A percentile compares a stretch with the other conserved stretches of the same genome.
Conservation (phyloP, 805 yeast genomes). For the Komagataella kurtzmanii region DNA sequence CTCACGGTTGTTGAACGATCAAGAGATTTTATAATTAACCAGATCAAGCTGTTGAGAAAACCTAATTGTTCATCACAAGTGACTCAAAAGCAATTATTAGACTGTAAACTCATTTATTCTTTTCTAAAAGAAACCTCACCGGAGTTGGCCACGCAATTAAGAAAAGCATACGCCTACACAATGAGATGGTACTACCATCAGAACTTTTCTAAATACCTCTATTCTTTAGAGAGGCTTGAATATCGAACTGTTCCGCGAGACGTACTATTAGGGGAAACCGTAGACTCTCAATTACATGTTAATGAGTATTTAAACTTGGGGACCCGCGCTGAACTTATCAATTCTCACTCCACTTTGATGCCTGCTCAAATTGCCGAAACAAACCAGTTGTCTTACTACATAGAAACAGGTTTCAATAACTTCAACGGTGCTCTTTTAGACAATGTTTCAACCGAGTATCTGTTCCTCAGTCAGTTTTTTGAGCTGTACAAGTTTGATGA, state of each 20-base stretch:
- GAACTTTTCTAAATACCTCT: conserved; percentile 63
- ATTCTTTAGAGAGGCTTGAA: conserved; percentile 54
- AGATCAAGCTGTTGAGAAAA: conserved; percentile 58
- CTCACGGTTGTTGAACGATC: conserved; percentile 62
- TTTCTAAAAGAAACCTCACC: conserved; percentile 44
- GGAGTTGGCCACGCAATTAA: conserved; percentile 56
- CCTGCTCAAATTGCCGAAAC: conserved; percentile 80
- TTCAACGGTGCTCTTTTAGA: conserved; percentile 64
- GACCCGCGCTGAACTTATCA: conserved; percentile 45
- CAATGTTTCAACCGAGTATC: conserved; percentile 65
- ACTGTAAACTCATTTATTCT: conserved; percentile 44
- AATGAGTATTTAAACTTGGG: conserved; percentile 47
- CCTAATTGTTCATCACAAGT: conserved; percentile 57
- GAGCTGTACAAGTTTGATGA: conserved; percentile 30
- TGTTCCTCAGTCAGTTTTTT: conserved; percentile 63
- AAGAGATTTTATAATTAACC: conserved; percentile 49
- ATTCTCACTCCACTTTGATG: conserved; percentile 48
- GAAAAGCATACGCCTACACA: conserved; percentile 72
- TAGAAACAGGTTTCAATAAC: conserved; percentile 63
- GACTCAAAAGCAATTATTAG: conserved; percentile 53
- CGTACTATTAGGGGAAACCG: conserved; percentile 33
- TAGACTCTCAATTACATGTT: conserved; percentile 8
- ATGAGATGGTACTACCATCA: conserved; percentile 88
- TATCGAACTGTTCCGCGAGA: conserved; percentile 40
- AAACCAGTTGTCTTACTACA: conserved; percentile 48